phyloP scores from a whole-genome alignment of 495 filamentous ascomycete species.

The Penicillium arizonense region DNA sequence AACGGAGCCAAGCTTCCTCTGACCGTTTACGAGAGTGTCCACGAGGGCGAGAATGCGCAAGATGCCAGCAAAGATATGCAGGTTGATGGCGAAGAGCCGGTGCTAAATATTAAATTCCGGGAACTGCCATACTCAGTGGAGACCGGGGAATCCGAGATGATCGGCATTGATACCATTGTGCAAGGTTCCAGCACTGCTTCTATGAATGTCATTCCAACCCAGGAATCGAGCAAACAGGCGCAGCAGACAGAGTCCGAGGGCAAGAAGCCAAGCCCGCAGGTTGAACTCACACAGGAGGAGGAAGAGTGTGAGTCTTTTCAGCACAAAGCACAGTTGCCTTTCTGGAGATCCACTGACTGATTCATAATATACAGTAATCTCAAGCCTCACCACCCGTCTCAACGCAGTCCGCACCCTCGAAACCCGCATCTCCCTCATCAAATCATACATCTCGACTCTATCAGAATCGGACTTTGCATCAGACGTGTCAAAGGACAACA shows the following conservation, averaged over 20 bases:
- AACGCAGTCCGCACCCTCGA: slow-evolving; percentile 93
- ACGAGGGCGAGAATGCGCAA: slow-evolving; percentile 58
- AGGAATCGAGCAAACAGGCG: slow-evolving; percentile 10
- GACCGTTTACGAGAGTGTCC: slow-evolving; percentile 84
- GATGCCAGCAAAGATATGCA: slow-evolving; percentile 71
- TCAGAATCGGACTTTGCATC: slow-evolving; percentile 53
- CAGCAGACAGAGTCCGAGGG: slow-evolving; percentile 28
- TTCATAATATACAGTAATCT: slow-evolving; percentile 48
- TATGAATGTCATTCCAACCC: slow-evolving; percentile 5
- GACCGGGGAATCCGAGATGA: slow-evolving; percentile 96
- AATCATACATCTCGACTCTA: slow-evolving; percentile 72
- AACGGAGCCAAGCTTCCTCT: slow-evolving; percentile 80
- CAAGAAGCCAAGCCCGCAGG: slow-evolving; percentile 36
- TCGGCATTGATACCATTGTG: slow-evolving; percentile 87
- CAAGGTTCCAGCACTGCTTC: slow-evolving; percentile 77
- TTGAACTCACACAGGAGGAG: slow-evolving; percentile 69
- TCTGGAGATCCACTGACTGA: slow-evolving; percentile 11
- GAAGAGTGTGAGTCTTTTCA: slow-evolving; percentile 59
- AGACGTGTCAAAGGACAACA: slow-evolving; percentile 30
- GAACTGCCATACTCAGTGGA: slow-evolving; percentile 85
- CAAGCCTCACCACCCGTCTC: slow-evolving; percentile 74
- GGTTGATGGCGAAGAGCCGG: slow-evolving; percentile 59
- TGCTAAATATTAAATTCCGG: slow-evolving; percentile 67
- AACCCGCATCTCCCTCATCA: slow-evolving; percentile 77
- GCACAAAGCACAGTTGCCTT: not conserved